Percentiles rank a stretch among this genome's conserved stretches.
Evolutionary conservation across 2,329 filamentous ascomycete genomes (phyloP).

Genomic region (Colletotrichum spinosum): DNA sequence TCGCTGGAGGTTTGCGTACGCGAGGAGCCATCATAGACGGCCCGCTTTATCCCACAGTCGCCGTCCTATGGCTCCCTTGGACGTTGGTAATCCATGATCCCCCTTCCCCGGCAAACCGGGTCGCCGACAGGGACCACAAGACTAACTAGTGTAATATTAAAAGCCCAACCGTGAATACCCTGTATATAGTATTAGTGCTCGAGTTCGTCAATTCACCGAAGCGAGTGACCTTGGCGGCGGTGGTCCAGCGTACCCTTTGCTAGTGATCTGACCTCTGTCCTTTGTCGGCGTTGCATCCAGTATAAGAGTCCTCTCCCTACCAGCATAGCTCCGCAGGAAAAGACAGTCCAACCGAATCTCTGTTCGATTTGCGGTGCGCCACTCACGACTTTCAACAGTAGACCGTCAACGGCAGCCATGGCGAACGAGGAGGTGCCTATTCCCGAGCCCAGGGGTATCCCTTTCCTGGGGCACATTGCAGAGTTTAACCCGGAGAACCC

Average conservation of each 20-base stretch:
- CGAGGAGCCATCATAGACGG: not conserved
- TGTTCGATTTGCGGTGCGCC: no score
- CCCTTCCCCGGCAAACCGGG: not conserved
- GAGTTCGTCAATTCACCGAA: no score
- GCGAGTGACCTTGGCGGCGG: no score
- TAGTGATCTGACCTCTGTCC: no score
- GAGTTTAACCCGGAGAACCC: conserved; percentile 72
- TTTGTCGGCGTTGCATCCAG: no score
- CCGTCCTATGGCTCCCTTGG: not conserved
- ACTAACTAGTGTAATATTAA: not conserved
- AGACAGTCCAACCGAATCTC: no score
- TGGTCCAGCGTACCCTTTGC: no score
- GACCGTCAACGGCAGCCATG: conserved; percentile 40
- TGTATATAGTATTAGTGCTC: not conserved
- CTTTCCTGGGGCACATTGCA: conserved; percentile 73
- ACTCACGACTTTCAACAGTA: no score
- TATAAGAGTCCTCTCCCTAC: no score
- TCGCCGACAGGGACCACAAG: conserved; percentile 4
- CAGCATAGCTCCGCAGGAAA: no score
- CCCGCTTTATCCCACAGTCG: no score
- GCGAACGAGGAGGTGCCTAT: conserved; percentile 37
- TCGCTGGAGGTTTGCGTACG: no score
- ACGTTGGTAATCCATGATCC: conserved; percentile 3
- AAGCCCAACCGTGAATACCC: not conserved
- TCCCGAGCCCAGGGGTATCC: conserved; percentile 68